phyloP scores from a whole-genome alignment of 1,139 yeast species.

The Suhomyces coccinellae region DNA sequence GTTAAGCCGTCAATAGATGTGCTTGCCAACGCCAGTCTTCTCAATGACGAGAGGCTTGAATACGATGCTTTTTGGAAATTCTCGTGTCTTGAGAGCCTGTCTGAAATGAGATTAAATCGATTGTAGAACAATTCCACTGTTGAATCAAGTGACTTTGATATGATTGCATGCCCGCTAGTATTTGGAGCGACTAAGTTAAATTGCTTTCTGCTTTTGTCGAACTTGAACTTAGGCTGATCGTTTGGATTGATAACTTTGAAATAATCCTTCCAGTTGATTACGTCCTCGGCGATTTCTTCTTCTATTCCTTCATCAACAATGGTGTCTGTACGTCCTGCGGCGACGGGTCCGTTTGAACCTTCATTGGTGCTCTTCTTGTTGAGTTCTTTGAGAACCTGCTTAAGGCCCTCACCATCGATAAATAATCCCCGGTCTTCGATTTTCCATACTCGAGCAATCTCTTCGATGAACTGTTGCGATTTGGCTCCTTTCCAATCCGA shows the following conservation, averaged over 20 bases:
- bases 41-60: conserved; percentile 40
- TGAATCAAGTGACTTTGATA: conserved; percentile 23
- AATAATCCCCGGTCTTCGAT: conserved; percentile 84
- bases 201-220: conserved; percentile 66
- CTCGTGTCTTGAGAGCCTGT: conserved; percentile 75
- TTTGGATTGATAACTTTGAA: conserved; percentile 66
- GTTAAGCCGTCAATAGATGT: conserved; percentile 12
- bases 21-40: conserved; percentile 23
- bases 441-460: conserved; percentile 81
- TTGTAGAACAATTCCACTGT: conserved; percentile 32
- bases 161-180: conserved; percentile 3
- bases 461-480: conserved; percentile 71
- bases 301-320: conserved; percentile 26
- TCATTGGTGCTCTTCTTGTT: conserved; percentile 13
- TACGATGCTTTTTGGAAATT: conserved; percentile 58
- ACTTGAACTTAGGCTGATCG: conserved; percentile 64
- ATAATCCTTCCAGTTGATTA: conserved; percentile 69
- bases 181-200: conserved; percentile 39
- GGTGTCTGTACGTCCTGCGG: conserved; percentile 35
- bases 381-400: conserved; percentile 62
- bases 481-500: conserved; percentile 78
- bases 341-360: conserved; percentile 10
- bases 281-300: conserved; percentile 19
- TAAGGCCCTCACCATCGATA: conserved; percentile 71
- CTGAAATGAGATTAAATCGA: conserved; percentile 62